Evolutionary conservation across 2,329 filamentous ascomycete genomes (phyloP).

Genomic region (Ascochyta clinopodiicola): DNA sequence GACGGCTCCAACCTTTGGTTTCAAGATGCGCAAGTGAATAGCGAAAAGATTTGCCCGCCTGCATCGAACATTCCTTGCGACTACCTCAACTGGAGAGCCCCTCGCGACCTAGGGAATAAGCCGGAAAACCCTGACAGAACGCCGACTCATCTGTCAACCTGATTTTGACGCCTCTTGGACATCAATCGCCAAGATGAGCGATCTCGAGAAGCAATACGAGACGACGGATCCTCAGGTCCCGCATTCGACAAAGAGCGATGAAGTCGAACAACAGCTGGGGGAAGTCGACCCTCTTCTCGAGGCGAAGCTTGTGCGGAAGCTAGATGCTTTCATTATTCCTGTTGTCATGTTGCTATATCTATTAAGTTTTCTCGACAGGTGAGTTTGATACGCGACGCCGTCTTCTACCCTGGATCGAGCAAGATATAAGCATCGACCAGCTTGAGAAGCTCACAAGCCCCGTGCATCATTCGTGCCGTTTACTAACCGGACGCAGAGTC

Average conservation of each 20-base stretch:
- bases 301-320: constrained; percentile 66
- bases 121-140: constrained; percentile 1
- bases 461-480: neutral
- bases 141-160: constrained; percentile 11
- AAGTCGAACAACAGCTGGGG: constrained; percentile 35
- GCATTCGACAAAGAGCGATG: constrained; percentile 28
- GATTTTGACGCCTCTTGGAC: neutral
- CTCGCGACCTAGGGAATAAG: neutral
- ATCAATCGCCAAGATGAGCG: constrained; percentile 32
- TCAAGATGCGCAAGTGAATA: constrained; percentile 19
- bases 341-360: constrained; percentile 74
- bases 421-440: neutral
- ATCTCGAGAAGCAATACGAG: constrained; percentile 35
- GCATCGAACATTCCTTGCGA: neutral
- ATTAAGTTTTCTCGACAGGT: constrained; percentile 77
- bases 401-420: neutral
- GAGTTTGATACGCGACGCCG: constrained; percentile 32
- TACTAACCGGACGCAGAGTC: constrained; percentile 50
- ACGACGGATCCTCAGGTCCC: constrained; percentile 15
- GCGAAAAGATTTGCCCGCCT: neutral
- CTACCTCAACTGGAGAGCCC: neutral
- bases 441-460: neutral
- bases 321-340: constrained; percentile 70
- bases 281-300: constrained; percentile 53
- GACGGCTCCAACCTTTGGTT: constrained; percentile 27